phyloP scores from a whole-genome alignment of 495 filamentous ascomycete species.

The Oidiodendron maius region DNA sequence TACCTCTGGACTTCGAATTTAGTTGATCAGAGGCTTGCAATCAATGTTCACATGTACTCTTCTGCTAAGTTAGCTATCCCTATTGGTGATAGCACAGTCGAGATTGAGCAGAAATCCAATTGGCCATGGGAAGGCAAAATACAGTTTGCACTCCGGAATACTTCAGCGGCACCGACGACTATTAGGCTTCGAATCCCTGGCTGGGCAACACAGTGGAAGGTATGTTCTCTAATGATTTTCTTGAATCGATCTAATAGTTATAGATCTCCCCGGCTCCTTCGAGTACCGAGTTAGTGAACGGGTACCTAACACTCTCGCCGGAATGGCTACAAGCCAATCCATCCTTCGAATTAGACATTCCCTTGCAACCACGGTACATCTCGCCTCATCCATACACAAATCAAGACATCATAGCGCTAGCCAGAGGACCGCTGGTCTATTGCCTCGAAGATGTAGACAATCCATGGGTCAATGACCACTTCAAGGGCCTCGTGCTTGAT shows the following conservation, averaged over 20 bases:
- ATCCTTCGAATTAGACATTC: slow-evolving; percentile 30
- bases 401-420: slow-evolving; percentile 43
- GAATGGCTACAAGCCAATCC: slow-evolving; percentile 28
- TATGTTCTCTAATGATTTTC: slow-evolving; percentile 13
- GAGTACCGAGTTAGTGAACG: slow-evolving; percentile 29
- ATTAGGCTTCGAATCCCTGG: slow-evolving; percentile 43
- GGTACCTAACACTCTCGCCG: slow-evolving; percentile 40
- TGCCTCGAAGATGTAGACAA: slow-evolving; percentile 54
- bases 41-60: slow-evolving; percentile 49
- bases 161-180: slow-evolving; percentile 26
- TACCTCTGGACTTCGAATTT: slow-evolving; percentile 46
- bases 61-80: slow-evolving; percentile 36
- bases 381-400: slow-evolving; percentile 46
- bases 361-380: slow-evolving; percentile 39
- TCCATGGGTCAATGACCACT: slow-evolving; percentile 51
- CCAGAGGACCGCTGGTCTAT: slow-evolving; percentile 50
- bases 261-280: slow-evolving; percentile 25
- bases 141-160: slow-evolving; percentile 31
- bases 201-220: slow-evolving; percentile 42
- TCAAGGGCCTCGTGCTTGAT: slow-evolving; percentile 35
- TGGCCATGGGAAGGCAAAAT: slow-evolving; percentile 53
- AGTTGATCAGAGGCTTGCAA: slow-evolving; percentile 21
- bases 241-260: slow-evolving; percentile 7
- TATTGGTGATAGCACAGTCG: slow-evolving; percentile 28
- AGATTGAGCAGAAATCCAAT: slow-evolving; percentile 40